A percentile compares a stretch with the other conserved stretches of the same genome.
Conservation (phyloP, 1,139 yeast species). For the Diutina siamensis region DNA sequence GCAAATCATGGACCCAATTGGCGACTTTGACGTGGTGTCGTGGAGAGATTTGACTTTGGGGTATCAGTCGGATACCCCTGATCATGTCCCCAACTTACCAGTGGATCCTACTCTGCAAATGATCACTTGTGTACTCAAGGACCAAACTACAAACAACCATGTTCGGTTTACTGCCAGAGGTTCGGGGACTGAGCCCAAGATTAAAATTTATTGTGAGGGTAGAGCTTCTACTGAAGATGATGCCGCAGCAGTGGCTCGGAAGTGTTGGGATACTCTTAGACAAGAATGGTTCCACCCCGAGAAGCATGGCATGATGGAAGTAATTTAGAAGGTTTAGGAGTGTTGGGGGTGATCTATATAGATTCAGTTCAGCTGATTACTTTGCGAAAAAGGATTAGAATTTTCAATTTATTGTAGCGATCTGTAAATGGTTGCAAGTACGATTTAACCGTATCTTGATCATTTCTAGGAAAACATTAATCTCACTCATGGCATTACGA, state of each 20-base stretch:
- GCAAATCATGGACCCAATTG: conserved; percentile 33
- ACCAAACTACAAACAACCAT: conserved; percentile 17
- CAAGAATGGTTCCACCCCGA: conserved; percentile 49
- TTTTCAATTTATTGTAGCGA: no score
- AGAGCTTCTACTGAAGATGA: conserved; percentile 28
- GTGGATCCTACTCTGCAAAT: conserved; percentile 66
- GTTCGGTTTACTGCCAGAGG: conserved; percentile 83
- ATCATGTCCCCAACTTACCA: conserved; percentile 54
- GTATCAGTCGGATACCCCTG: conserved; percentile 56
- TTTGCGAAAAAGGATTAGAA: no score
- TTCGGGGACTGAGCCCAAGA: conserved; percentile 93
- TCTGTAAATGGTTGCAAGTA: no score
- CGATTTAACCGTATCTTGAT: no score
- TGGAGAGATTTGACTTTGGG: conserved; percentile 88
- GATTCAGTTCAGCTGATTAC: no score
- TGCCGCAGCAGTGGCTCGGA: conserved; percentile 42
- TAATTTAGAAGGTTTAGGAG: not conserved
- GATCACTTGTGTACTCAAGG: conserved; percentile 52
- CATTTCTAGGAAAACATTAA: no score
- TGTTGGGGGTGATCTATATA: no score
- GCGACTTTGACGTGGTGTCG: conserved; percentile 38
- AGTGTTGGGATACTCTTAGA: conserved; percentile 57
- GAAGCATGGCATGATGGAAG: not conserved
- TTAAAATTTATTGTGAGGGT: conserved; percentile 87
- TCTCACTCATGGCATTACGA: no score